Conservation (phyloP, 1,139 yeast species). For the Taphrina deformans region DNA sequence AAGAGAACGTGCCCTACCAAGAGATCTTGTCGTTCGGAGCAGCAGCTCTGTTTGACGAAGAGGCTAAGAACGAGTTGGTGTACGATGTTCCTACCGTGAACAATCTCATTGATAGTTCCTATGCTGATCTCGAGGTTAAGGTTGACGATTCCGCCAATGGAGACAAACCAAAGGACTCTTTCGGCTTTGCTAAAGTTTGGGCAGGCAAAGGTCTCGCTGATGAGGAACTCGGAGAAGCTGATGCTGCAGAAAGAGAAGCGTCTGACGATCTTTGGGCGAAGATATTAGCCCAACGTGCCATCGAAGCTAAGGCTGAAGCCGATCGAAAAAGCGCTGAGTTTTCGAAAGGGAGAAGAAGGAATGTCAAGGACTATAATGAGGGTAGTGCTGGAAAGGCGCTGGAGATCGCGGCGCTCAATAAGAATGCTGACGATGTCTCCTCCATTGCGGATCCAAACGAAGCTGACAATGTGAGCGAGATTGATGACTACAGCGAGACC, state of each 20-base stretch:
- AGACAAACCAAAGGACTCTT: slow-evolving; percentile 50
- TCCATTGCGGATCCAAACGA: not conserved
- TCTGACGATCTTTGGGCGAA: slow-evolving; percentile 37
- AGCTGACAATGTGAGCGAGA: not conserved
- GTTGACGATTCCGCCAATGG: slow-evolving; percentile 74
- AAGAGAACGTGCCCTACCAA: slow-evolving; percentile 37
- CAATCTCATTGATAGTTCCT: slow-evolving; percentile 36
- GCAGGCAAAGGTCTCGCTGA: slow-evolving; percentile 34
- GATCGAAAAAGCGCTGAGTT: slow-evolving; percentile 29
- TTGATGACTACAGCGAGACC: slow-evolving; percentile 6
- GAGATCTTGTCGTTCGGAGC: slow-evolving; percentile 38
- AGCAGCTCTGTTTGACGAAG: slow-evolving; percentile 38
- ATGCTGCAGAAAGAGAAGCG: slow-evolving; percentile 33
- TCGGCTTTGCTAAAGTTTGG: slow-evolving; percentile 40
- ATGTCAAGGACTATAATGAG: slow-evolving; percentile 31
- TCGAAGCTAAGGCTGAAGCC: slow-evolving; percentile 31
- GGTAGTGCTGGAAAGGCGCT: slow-evolving; percentile 12
- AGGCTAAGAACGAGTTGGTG: slow-evolving; percentile 35
- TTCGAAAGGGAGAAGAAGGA: slow-evolving; percentile 25
- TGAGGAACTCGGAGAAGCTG: slow-evolving; percentile 28
- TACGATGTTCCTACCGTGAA: slow-evolving; percentile 38
- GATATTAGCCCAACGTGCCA: slow-evolving; percentile 37
- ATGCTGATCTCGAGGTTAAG: slow-evolving; percentile 77
- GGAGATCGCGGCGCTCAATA: not conserved
- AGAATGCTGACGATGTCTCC: not conserved